Percentiles rank a stretch among this genome's conserved stretches.
These are phyloP conservation scores for Micractinium sp. DNA, from an alignment of 139 green algal species.

Conservation along the genomic window DNA sequence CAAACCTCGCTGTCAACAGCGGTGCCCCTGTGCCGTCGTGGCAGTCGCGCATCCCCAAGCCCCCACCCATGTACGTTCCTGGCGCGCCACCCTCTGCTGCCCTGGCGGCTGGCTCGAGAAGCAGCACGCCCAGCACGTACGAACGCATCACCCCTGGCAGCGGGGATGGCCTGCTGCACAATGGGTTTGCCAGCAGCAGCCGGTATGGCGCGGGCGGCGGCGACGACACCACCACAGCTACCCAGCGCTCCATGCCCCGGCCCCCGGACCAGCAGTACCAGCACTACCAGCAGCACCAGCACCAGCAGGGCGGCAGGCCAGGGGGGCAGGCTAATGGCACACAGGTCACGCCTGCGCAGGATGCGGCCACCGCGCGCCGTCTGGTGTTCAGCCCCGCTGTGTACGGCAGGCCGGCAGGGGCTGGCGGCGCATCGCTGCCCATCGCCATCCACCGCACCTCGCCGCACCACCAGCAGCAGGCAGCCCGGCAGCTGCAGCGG, in stretches of 20 bases:
- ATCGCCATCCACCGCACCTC: neutral
- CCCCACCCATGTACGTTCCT: neutral
- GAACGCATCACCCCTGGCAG: neutral
- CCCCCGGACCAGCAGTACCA: neutral
- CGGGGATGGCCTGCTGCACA: neutral
- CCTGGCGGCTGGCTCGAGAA: neutral
- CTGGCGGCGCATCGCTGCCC: neutral
- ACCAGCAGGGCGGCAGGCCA: neutral
- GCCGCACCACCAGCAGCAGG: neutral
- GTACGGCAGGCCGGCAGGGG: neutral
- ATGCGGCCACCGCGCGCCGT: neutral
- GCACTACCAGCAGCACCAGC: neutral
- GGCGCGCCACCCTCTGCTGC: neutral
- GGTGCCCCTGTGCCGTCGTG: neutral
- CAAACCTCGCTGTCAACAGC: neutral
- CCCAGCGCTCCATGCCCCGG: neutral
- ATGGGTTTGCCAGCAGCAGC: neutral
- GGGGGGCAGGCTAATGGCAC: neutral
- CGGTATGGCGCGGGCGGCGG: neutral
- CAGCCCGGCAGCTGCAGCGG: neutral
- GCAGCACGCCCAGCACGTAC: neutral
- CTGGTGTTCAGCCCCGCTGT: slow-evolving; percentile 5
- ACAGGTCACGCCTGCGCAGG: neutral
- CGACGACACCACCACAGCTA: neutral
- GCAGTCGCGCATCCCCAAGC: too few relatives aligned